phyloP scores from a whole-genome alignment of 495 filamentous ascomycete species.

The Penicillium antarcticum region DNA sequence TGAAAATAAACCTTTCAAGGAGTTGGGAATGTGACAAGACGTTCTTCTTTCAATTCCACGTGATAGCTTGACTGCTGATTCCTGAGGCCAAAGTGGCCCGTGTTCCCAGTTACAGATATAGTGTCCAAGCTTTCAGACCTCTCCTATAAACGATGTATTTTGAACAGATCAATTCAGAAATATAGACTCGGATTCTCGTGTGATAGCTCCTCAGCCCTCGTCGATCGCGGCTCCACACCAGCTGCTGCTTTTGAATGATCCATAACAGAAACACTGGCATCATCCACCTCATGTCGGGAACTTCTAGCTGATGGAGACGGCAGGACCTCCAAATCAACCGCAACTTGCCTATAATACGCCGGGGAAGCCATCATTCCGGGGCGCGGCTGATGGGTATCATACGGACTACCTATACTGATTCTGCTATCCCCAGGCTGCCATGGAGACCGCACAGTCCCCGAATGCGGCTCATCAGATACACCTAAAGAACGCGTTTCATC shows the following conservation, averaged over 20 bases:
- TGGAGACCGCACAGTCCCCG: background rate
- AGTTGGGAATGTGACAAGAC: too few species aligned
- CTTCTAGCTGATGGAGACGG: slow-evolving; percentile 5
- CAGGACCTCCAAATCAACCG: background rate
- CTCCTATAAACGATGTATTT: background rate
- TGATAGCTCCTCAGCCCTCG: slow-evolving; percentile 18
- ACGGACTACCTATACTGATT: slow-evolving; percentile 3
- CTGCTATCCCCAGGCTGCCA: slow-evolving; percentile 9
- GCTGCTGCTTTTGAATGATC: background rate
- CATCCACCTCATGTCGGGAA: background rate
- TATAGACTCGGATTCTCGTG: slow-evolving; percentile 19
- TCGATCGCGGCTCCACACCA: background rate
- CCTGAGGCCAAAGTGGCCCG: background rate
- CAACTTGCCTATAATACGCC: slow-evolving; percentile 1
- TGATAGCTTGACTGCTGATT: background rate
- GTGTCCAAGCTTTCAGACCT: background rate
- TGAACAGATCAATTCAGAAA: slow-evolving; percentile 9
- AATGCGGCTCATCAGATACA: background rate
- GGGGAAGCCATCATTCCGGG: slow-evolving; percentile 6
- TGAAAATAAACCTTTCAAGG: too few species aligned
- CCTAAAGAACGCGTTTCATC: background rate
- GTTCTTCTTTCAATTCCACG: background rate
- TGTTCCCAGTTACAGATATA: slow-evolving; percentile 19
- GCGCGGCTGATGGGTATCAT: slow-evolving; percentile 8
- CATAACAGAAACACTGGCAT: background rate